These are phyloP conservation scores for Sporormia fimetaria DNA, from an alignment of 495 filamentous ascomycete species.

Conservation along the genomic window DNA sequence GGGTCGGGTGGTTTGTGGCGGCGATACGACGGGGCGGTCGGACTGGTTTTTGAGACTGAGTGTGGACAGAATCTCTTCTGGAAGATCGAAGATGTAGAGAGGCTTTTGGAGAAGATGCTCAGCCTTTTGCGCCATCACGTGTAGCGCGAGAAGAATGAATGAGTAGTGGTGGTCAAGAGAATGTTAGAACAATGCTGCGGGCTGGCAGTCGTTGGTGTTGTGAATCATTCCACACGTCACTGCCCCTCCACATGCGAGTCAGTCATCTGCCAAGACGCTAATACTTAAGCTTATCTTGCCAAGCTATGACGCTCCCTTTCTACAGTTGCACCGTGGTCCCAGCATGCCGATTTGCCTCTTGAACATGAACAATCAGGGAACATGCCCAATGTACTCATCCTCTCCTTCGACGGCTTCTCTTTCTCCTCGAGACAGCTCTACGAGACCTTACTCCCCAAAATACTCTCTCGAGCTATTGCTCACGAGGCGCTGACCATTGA, in stretches of 20 bases:
- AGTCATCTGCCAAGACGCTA: constrained; percentile 12
- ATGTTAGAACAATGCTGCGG: too few species aligned
- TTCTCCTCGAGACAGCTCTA: constrained; percentile 23
- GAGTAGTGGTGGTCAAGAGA: too few species aligned
- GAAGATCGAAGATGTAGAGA: constrained; percentile 79
- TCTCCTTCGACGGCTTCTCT: constrained; percentile 23
- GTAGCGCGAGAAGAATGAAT: background rate
- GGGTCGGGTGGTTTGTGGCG: constrained; percentile 16
- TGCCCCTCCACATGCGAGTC: constrained; percentile 12
- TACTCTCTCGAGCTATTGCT: constrained; percentile 14
- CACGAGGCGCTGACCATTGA: constrained; percentile 19
- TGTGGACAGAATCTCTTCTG: constrained; percentile 60
- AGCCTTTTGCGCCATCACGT: constrained; percentile 28
- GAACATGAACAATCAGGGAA: background rate
- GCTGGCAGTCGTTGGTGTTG: constrained; percentile 17
- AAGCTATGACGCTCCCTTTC: background rate
- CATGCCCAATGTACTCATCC: constrained; percentile 20
- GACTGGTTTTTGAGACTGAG: constrained; percentile 36
- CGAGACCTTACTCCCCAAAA: constrained; percentile 16
- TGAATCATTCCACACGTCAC: constrained; percentile 20
- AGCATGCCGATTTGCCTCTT: background rate
- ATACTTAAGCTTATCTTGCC: background rate
- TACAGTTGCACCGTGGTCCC: background rate
- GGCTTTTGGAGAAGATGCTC: constrained; percentile 52
- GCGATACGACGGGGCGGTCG: constrained; percentile 7